Evolutionary conservation across 345 rosid species (phyloP), one percentile per base, ranked within the genome.

Genomic region (Sonneratia alba): DNA sequence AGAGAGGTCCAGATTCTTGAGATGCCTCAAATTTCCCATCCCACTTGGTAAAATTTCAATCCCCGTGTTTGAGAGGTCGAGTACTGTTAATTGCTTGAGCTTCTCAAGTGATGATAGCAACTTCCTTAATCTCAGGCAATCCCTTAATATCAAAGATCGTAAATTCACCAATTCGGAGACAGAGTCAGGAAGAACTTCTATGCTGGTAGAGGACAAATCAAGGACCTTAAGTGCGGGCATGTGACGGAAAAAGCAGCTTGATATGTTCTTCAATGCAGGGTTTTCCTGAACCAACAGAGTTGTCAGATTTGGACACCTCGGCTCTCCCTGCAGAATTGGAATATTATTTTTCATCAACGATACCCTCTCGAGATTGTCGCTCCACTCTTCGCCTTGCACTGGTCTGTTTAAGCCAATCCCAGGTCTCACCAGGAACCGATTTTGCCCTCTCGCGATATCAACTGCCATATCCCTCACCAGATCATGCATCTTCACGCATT

Each of bases 401-500:
- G 79, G 64, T 70, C 75, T 59, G 4, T 24, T 36, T 70, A 85
- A 59, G 7, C 81, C 79, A 27, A 36, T 66, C 7, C 82, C 85
- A 68, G 84, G 72, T 43, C 16, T 70, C 74, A 82, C 69, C 38
- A 82, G 80, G 67, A 77, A 80, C 70, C 68, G 82, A 43, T 67
- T 66, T 42, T 77, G 76, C 66, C 76, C 71, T 27, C 69, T 76
- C 70, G 78, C 73, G 27, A 83, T 72, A 84, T 84, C 78, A 62
- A 84, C 70, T 7, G 87, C 81, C 45, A 84, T 78, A 69, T 86
- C 90, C 2, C 87, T 75, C 11, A 85, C 81, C 45, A 87, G 73
- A 51, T 76, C 83, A 67, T 87, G 87, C 87, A 87, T 83, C 73
- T 79, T 87, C 22, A 53, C 9, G 59, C 59, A 53, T 18, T 53